Evolutionary conservation across 1,284 basidiomycete species (phyloP).

Genomic region (Inonotus hispidus): DNA sequence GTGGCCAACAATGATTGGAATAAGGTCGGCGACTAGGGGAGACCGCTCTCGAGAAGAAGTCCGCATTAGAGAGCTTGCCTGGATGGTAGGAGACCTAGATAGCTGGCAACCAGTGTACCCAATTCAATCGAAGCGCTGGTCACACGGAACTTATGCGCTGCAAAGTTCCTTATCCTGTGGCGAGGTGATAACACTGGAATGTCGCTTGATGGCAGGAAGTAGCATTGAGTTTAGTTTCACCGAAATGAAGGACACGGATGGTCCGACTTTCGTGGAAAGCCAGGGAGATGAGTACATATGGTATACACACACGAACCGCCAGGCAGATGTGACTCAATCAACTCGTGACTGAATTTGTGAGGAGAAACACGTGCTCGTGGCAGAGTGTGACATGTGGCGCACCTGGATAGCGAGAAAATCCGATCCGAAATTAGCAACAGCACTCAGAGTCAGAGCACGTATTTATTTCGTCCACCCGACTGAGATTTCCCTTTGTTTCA

Average conservation of each 20-base stretch:
- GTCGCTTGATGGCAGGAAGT: background rate
- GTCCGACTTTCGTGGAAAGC: too few relatives aligned
- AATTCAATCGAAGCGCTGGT: background rate
- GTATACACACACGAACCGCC: too few relatives aligned
- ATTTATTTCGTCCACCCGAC: too few relatives aligned
- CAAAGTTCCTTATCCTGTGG: too few relatives aligned
- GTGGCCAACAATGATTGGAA: constrained; percentile 5
- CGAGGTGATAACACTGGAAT: background rate
- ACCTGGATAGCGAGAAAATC: background rate
- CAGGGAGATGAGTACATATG: too few relatives aligned
- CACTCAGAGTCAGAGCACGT: too few relatives aligned
- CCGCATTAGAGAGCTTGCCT: background rate
- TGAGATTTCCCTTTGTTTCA: background rate
- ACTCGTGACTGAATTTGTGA: too few relatives aligned
- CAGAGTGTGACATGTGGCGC: background rate
- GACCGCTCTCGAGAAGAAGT: background rate
- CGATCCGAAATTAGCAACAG: too few relatives aligned
- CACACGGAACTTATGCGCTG: too few relatives aligned
- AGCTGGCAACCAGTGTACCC: background rate
- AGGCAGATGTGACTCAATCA: too few relatives aligned
- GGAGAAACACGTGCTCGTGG: background rate
- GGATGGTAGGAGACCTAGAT: background rate
- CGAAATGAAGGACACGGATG: background rate
- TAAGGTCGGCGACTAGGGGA: constrained; percentile 2
- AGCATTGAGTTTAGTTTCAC: background rate